Base-by-base conservation (phyloP, 2,329 filamentous ascomycete species). In the Stagonosporopsis tanaceti region DNA sequence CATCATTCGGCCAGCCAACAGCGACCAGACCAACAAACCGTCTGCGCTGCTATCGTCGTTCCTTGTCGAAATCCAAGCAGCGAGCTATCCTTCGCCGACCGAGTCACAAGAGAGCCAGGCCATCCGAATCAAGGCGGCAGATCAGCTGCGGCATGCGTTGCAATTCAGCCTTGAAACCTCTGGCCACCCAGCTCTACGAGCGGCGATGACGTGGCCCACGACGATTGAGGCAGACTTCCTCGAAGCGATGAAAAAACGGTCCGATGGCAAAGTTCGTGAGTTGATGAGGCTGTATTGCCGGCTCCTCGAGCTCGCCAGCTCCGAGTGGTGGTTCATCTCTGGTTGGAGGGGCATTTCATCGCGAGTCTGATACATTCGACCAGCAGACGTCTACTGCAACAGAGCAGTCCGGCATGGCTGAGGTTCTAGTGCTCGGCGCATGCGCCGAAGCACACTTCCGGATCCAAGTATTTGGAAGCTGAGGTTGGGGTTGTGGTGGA, bases 161-260 rank as follows among this genome's bases (percentile, higher is more conserved):
- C 62, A 69, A 32, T 59, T 60, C 34, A 61, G 59, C 5, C 50
- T 71, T 14, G 65, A 68, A 5, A 55, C 53, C n/a, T 69, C 68
- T 8, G 40, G 50, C 12, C 61, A 70, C 47, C 60, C 67, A 28
- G 63, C 66, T 8, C 35, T 70, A 20, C 53, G 63, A 9, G 63
- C 65, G 7, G 51, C 58, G 0, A 64, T 69, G 63, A 52, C 62
- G 0, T 71, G 67, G 67, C 69, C 69, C 3, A 67, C 69, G 9
- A 62, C 35, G 2, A 27, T 71, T 9, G 57, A 67, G 3, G 17
- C 45, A 3, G 62, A 64, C 2, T 68, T 65, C 17, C 34, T 71
- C 2, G 66, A 70, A 6, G 15, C 34, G 25, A 17, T 68, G n/a
- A 64, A 57, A 35, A 32, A 34, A 14, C 50, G 63, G 30, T 46